Evolutionary conservation across 495 filamentous ascomycete genomes (phyloP).

Genomic region (Lophiostoma macrostomum): DNA sequence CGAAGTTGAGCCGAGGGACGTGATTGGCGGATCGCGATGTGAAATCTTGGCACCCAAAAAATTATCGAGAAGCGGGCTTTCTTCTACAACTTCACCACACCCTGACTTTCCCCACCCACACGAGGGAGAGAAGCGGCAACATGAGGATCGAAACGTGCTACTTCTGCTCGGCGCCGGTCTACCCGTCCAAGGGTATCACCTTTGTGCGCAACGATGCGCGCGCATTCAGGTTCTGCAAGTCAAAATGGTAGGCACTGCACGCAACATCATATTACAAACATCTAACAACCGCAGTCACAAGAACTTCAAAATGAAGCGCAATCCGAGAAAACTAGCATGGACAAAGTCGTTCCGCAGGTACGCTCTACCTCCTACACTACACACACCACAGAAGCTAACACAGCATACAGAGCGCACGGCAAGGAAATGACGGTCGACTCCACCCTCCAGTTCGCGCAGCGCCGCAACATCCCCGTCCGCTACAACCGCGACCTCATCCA

Average conservation of each 20-base stretch:
- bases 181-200: constrained; percentile 60
- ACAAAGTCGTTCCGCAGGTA: no score
- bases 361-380: no score
- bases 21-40: background rate
- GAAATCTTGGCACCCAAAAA: constrained; percentile 19
- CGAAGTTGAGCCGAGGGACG: background rate
- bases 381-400: no score
- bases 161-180: constrained; percentile 67
- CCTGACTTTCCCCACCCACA: background rate
- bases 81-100: constrained; percentile 8
- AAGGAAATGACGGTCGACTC: constrained; percentile 90
- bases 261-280: constrained; percentile 23
- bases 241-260: constrained; percentile 85
- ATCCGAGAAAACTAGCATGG: constrained; percentile 59
- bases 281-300: constrained; percentile 1
- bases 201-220: constrained; percentile 79
- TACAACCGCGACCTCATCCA: constrained; percentile 90
- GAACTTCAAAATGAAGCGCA: constrained; percentile 89
- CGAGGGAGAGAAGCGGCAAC: constrained; percentile 2
- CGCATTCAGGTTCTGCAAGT: constrained; percentile 71
- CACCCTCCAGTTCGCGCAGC: constrained; percentile 85
- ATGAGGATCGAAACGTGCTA: constrained; percentile 81
- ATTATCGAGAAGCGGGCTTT: constrained; percentile 2
- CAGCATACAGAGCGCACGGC: constrained; percentile 38
- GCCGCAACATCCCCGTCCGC: constrained; percentile 89